phyloP scores from a whole-genome alignment of 2,329 filamentous ascomycete species.

The Epicoccum sorghinum region DNA sequence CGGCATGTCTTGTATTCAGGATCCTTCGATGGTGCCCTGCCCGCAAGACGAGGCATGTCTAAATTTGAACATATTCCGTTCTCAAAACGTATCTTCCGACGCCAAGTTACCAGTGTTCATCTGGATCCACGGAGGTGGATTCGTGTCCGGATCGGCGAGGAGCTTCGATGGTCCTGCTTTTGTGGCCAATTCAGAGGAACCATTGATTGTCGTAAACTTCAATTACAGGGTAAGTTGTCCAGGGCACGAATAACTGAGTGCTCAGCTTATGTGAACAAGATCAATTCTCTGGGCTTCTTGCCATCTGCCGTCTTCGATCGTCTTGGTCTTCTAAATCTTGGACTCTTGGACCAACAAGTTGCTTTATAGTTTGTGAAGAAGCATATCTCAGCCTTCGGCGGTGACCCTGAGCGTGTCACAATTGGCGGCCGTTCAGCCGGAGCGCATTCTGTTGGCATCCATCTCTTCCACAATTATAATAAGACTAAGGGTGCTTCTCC shows the following conservation, averaged over 20 bases:
- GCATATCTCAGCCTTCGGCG: constrained; percentile 49
- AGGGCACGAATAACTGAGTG: too few species aligned
- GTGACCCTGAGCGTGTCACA: constrained; percentile 45
- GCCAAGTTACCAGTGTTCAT: constrained; percentile 36
- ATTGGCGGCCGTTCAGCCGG: constrained; percentile 49
- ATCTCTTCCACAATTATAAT: constrained; percentile 40
- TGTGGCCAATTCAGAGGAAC: constrained; percentile 30
- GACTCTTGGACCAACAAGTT: constrained; percentile 29
- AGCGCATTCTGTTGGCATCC: constrained; percentile 37
- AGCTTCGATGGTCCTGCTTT: constrained; percentile 37
- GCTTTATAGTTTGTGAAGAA: constrained; percentile 45
- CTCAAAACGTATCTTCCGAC: constrained; percentile 20
- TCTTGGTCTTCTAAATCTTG: constrained; percentile 36
- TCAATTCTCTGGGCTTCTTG: constrained; percentile 35
- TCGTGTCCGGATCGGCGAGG: constrained; percentile 28
- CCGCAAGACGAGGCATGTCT: constrained; percentile 32
- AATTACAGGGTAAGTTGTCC: constrained; percentile 31
- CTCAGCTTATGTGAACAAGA: not conserved
- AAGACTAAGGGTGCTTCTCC: constrained; percentile 26
- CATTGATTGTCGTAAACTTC: constrained; percentile 35
- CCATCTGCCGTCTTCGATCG: constrained; percentile 33
- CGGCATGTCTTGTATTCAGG: constrained; percentile 51
- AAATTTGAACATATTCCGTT: constrained; percentile 36
- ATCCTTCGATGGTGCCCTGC: constrained; percentile 43
- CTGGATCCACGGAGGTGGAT: constrained; percentile 39